These are phyloP conservation scores for Moniliella sp. DNA, from an alignment of 1,284 basidiomycete genomes.

Conservation along the genomic window DNA sequence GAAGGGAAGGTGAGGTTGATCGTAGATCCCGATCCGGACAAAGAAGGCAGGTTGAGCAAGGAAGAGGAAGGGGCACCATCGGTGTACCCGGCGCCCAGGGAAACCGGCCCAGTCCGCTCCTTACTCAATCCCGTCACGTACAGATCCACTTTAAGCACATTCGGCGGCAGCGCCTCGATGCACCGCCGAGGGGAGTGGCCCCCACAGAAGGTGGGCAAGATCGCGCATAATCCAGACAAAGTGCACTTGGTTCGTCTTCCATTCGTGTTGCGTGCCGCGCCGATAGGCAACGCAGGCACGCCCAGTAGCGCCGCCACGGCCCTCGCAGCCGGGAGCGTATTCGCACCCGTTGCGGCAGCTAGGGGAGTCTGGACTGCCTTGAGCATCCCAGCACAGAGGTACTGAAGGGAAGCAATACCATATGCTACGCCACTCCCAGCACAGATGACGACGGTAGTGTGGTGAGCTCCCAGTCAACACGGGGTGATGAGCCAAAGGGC, in stretches of 20 bases:
- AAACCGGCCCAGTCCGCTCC: constrained; percentile 45
- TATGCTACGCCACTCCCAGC: constrained; percentile 58
- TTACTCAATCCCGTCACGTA: constrained; percentile 41
- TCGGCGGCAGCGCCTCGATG: constrained; percentile 43
- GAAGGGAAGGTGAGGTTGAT: too few species aligned
- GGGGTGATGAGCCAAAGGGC: constrained; percentile 52
- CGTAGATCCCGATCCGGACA: too few species aligned
- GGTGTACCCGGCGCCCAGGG: constrained; percentile 44
- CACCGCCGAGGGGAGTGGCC: constrained; percentile 50
- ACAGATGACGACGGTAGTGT: constrained; percentile 50
- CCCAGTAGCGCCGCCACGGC: too few species aligned
- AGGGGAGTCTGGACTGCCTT: constrained; percentile 28
- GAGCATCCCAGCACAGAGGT: constrained; percentile 47
- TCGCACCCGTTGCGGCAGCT: too few species aligned
- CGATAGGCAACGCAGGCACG: too few species aligned
- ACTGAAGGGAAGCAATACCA: constrained; percentile 51
- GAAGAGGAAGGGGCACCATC: too few species aligned
- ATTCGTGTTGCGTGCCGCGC: too few species aligned
- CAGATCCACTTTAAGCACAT: constrained; percentile 52
- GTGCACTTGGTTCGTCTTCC: constrained; percentile 47
- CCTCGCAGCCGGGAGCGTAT: too few species aligned
- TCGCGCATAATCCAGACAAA: constrained; percentile 69
- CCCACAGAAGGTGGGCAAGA: constrained; percentile 62
- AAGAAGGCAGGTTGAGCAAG: too few species aligned
- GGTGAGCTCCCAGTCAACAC: constrained; percentile 46